Evolutionary conservation across 345 rosid genomes (phyloP), one percentile per base, ranked within the genome.

Genomic region (Erodium maritimum): DNA sequence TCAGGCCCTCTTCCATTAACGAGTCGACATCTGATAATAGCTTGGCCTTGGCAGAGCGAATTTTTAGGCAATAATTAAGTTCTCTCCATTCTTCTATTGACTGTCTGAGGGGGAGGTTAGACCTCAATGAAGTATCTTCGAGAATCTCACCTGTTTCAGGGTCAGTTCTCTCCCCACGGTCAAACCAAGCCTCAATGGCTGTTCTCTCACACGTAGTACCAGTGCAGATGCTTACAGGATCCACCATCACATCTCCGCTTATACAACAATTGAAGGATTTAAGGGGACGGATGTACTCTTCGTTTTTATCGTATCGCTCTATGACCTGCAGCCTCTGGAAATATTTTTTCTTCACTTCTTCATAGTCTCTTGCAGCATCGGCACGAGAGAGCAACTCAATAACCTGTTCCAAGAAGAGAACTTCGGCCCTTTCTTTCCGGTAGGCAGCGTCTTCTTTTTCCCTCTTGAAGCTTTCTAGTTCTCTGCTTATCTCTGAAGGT

Each of bases 81-180:
- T 84, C 90, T 65, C 78, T 81, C 90, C 90, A 84, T 69, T 84
- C 90, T 56, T 81, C 86, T 66, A 84, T 81, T 19, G 90, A 79
- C 65, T 79, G 79, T 67, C 86, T 73, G 18, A 84, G 78, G 5
- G 72, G 75, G 52, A 75, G 67, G 61, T 84, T 84, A 50, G 90
- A 70, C 74, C 90, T 79, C 73, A 79, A 74, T 20, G 80, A 69
- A 59, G 57, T 75, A 61, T 81, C 86, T 64, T 70, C 79, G 46
- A 84, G 84, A 72, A 70, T 61, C 65, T 75, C 79, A 23, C 83
- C 67, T 0, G 86, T 84, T 65, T 77, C 81, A 0, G 90, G 90
- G 66, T 84, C 90, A 8, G 73, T 73, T 70, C 33, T 75, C 63
- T 62, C 63, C 53, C 82, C 81, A 63, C 33, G 4, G 29, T 75